Evolutionary conservation across 352 stramenopile species (phyloP), one percentile per base, ranked within the genome.

Genomic region (Phytophthora rubi): DNA sequence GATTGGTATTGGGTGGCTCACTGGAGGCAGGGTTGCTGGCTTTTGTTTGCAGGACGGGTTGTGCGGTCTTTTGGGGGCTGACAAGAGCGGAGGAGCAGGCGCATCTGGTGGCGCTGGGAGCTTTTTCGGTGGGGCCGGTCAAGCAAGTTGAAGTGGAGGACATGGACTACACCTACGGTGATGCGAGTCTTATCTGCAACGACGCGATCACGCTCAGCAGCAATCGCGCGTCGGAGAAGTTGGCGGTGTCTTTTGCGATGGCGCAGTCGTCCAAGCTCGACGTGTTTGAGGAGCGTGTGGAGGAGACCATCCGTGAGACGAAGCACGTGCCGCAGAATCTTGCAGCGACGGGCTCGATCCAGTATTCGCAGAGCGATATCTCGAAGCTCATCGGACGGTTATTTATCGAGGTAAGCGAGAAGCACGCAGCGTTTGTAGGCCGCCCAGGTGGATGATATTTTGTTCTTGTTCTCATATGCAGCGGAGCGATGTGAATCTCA

Each of bases 181-280:
- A 94, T 15, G 56, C 64, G 9, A 92, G 75, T 55, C 76, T 81
- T 30, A 89, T 92, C 42, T 75, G 79, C 62, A 95, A 96, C 65
- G 92, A 98, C 59, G 88, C 89, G 1, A 92, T 98, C 52, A 91
- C 78, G 55, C 73, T 98, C 26, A 89, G 79, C 54, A 94, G 81
- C 44, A 93, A 83, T 28, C 86, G 88, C 53, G 83, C 89, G 44
- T 85, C 89, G 4, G 93, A 98, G 76, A 97, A 97, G 66, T 79
- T 98, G n/a, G 91, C 94, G 10, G 91, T 98, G 28, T 93, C 85
- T 35, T 98, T 97, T 64, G 92, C 94, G 6, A 94, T 98, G 79
- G 94, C 94, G 18, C 94, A 98, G 79, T 98, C 90, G 5, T 87
- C 88, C 21, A 97, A 98, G 63, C 77, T 98, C n/a, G 92, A 97